Conservation (phyloP, 1,284 basidiomycete species). For the Sporisorium sorghi region DNA sequence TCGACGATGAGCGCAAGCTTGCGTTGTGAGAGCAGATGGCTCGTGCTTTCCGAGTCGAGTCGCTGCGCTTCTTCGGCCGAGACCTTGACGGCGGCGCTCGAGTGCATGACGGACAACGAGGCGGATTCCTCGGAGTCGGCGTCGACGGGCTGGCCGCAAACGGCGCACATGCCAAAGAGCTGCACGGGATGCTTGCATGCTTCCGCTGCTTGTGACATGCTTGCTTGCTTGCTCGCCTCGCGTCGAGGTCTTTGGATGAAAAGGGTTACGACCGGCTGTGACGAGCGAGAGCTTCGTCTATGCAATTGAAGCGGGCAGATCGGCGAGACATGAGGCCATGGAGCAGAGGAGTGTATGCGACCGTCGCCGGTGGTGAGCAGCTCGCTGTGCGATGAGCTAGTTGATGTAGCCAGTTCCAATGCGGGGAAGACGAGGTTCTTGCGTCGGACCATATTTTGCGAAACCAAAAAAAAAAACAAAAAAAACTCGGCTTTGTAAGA, state of each 20-base stretch:
- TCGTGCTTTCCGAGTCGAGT: constrained; percentile 83
- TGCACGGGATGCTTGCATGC: constrained; percentile 91
- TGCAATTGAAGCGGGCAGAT: neutral
- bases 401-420: neutral
- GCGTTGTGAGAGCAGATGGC: constrained; percentile 79
- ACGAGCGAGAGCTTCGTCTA: constrained; percentile 4
- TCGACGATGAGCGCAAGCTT: constrained; percentile 96
- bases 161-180: constrained; percentile 87
- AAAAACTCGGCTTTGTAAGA: constrained; percentile 21
- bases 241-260: neutral
- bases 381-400: neutral
- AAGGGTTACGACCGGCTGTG: constrained; percentile 22
- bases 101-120: constrained; percentile 63
- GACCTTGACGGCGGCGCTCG: constrained; percentile 62
- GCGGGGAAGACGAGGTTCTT: constrained; percentile 17
- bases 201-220: constrained; percentile 25
- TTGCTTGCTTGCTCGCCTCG: neutral
- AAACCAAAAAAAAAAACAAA: too few species aligned
- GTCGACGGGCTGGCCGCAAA: constrained; percentile 94
- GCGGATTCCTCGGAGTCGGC: constrained; percentile 67
- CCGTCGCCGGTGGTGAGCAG: neutral
- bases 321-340: constrained; percentile 24
- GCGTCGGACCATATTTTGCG: constrained; percentile 27
- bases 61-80: constrained; percentile 79
- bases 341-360: neutral